A percentile compares a stretch with the other conserved stretches of the same genome.
Evolutionary conservation across 495 filamentous ascomycete species (phyloP).

Genomic region (Lasiosphaeria hispida): DNA sequence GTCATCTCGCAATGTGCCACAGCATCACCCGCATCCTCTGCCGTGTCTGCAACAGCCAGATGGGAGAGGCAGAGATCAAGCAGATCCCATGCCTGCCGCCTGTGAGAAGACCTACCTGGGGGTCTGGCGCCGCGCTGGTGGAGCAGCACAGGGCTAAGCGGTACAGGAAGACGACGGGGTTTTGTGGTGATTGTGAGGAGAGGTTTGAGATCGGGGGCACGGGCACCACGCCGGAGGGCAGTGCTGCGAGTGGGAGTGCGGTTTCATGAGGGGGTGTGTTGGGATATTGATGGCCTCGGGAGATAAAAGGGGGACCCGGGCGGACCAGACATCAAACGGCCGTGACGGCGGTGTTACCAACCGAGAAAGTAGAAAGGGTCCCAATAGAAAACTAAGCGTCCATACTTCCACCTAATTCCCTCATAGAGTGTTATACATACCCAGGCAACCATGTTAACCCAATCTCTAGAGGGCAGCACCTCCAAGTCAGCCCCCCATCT

Average conservation of each 20-base stretch:
- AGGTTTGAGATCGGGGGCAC: neutral
- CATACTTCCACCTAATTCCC: too few species aligned
- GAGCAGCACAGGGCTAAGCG: slow-evolving; percentile 10
- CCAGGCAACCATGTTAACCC: too few species aligned
- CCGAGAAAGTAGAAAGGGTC: too few species aligned
- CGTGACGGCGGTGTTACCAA: too few species aligned
- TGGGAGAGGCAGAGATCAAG: neutral
- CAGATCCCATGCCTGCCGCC: neutral
- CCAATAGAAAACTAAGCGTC: too few species aligned
- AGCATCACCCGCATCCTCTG: slow-evolving; percentile 10
- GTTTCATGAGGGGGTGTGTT: neutral
- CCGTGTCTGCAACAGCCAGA: neutral
- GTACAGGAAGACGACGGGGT: neutral
- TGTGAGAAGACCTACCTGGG: neutral
- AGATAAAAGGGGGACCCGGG: too few species aligned
- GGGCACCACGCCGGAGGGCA: neutral
- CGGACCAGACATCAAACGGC: too few species aligned
- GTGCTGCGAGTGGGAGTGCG: neutral
- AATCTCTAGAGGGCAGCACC: too few species aligned
- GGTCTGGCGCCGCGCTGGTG: neutral
- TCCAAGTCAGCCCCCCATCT: too few species aligned
- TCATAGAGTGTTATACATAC: too few species aligned
- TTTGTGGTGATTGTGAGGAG: slow-evolving; percentile 2
- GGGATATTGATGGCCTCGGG: too few species aligned
- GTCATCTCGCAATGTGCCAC: slow-evolving; percentile 5